Conservation (phyloP, 2,329 filamentous ascomycete species). For the Beauveria bassiana region DNA sequence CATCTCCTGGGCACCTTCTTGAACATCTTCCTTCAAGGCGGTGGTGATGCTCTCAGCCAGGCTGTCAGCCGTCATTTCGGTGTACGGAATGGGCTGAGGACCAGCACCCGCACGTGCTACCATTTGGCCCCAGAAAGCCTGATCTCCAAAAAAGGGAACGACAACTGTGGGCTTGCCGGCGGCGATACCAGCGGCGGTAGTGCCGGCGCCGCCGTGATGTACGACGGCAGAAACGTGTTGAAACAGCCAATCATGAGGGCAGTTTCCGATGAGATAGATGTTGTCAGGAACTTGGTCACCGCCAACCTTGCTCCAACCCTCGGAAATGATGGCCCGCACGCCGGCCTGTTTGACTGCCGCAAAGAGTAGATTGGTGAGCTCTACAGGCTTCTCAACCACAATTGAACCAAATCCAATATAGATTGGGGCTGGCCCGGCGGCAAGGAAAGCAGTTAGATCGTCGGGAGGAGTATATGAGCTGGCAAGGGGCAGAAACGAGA, state of each 20-base stretch:
- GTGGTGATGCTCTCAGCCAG: conserved; percentile 45
- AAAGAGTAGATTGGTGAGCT: conserved; percentile 50
- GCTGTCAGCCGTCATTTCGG: conserved; percentile 48
- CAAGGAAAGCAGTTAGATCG: conserved; percentile 47
- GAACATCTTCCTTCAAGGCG: conserved; percentile 41
- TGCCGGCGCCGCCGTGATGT: conserved; percentile 59
- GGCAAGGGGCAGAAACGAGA: conserved; percentile 51
- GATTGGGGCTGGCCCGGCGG: conserved; percentile 44
- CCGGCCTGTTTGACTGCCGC: conserved; percentile 49
- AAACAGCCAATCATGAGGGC: conserved; percentile 61
- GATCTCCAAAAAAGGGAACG: conserved; percentile 59
- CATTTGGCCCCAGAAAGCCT: conserved; percentile 61
- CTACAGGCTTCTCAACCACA: conserved; percentile 37
- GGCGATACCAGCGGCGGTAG: conserved; percentile 55
- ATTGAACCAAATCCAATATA: conserved; percentile 13
- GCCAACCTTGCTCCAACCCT: conserved; percentile 58
- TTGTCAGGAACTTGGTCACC: conserved; percentile 38
- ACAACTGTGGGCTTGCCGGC: conserved; percentile 55
- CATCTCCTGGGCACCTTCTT: conserved; percentile 31
- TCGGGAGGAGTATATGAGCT: conserved; percentile 44
- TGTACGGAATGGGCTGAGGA: conserved; percentile 49
- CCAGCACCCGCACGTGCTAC: conserved; percentile 53
- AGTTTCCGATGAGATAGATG: conserved; percentile 56
- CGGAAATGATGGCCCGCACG: conserved; percentile 52
- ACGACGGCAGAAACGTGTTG: conserved; percentile 50